Evolutionary conservation across 2,329 filamentous ascomycete genomes (phyloP), one percentile per base, ranked within the genome.

Genomic region (Pseudocercospora ulei): DNA sequence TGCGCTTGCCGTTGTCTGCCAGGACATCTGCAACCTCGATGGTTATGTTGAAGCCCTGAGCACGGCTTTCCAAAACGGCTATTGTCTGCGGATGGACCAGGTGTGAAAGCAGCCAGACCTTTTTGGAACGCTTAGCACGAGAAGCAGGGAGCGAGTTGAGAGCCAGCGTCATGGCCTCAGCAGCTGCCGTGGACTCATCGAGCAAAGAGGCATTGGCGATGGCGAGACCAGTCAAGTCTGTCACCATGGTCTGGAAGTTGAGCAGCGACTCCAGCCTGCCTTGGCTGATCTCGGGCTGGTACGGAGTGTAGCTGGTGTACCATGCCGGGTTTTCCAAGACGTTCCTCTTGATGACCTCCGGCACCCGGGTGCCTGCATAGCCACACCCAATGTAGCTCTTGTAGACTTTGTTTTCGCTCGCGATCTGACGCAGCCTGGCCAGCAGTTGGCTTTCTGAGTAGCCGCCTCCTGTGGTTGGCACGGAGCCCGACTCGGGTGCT

Each of bases 271-370:
- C 85, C 46, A 96, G 65, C 39, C 88, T 78, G 22, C 88, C 88
- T 65, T 96, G 88, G 61, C 86, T 94, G 67, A 96, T 94, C 66
- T 96, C 88, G 2, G 88, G 82, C 66, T 96, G 88, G 64, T 95
- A 96, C 9, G 88, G 88, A 0, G 88, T 95, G 63, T 96, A 95
- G 65, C 86, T 94, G 25, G 88, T 96, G 62, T 96, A 96, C 88
- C 88, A 96, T 6, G 80, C 86, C 3, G 88, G 88, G 60, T 82
- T 88, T 69, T 96, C 86, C 42, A 96, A 68, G 3, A 96, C 73
- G 59, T 95, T 95, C 51, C 87, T 74, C 69, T 90, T 84, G 61
- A 96, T 93, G 41, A 95, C 87, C 39, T 84, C 75, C 3, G 88
- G 88, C 1, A 83, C 80, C 51, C 80, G 73, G n/a, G 85, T 88